Conservation (phyloP, 2,329 filamentous ascomycete genomes). For the Triangularia verruculosa region DNA sequence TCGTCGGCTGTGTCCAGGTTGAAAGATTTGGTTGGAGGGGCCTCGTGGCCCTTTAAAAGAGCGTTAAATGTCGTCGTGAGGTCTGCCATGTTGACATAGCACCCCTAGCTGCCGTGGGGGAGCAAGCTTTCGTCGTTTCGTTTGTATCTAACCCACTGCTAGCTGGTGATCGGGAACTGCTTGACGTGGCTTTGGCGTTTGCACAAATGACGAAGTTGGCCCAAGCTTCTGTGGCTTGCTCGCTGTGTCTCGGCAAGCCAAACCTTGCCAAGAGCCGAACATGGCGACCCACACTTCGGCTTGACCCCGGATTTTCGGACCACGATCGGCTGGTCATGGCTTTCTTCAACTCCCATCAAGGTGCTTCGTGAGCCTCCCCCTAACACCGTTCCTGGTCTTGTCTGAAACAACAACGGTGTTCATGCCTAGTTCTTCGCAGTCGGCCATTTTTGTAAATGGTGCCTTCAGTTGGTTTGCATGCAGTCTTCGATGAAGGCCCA, state of each 20-base stretch:
- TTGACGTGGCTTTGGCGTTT: background rate
- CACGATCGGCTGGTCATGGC: background rate
- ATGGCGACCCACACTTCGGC: background rate
- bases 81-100: constrained; percentile 51
- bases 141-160: no score
- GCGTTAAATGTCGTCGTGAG: constrained; percentile 68
- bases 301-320: background rate
- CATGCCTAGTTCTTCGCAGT: no score
- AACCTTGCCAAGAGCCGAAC: background rate
- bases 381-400: background rate
- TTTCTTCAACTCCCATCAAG: background rate
- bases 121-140: no score
- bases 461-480: background rate
- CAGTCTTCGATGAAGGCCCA: background rate
- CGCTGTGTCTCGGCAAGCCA: background rate
- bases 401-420: background rate
- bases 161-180: background rate
- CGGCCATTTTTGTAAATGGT: background rate
- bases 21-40: constrained; percentile 46
- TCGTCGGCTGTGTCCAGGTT: constrained; percentile 64
- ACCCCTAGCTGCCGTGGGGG: no score
- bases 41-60: constrained; percentile 59
- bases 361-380: no score
- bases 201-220: background rate
- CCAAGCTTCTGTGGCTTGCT: background rate